Evolutionary conservation across 2,329 filamentous ascomycete genomes (phyloP).

Genomic region (Coccinonectria pachysandricola): DNA sequence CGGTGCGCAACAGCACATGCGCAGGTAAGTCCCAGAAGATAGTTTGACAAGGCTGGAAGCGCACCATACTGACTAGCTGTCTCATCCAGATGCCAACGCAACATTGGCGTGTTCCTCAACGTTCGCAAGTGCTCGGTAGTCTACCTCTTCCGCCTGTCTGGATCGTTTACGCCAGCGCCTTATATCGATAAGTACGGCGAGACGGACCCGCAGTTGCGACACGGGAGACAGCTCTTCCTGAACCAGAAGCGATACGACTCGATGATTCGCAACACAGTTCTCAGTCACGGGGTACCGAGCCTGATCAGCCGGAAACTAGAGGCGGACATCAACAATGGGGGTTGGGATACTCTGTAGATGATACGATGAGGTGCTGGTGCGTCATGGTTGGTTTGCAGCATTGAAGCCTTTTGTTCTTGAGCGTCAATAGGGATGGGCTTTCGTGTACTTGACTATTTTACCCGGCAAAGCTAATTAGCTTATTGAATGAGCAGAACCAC

Average conservation of each 20-base stretch:
- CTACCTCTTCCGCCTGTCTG: constrained; percentile 72
- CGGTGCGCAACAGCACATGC: constrained; percentile 84
- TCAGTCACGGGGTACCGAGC: constrained; percentile 77
- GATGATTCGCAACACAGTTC: constrained; percentile 74
- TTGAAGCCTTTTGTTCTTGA: too few species aligned
- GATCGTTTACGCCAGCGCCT: constrained; percentile 77
- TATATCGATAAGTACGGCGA: constrained; percentile 96
- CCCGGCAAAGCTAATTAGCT: too few species aligned
- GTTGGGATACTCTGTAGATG: constrained; percentile 66
- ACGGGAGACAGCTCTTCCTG: constrained; percentile 80
- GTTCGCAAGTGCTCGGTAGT: constrained; percentile 92
- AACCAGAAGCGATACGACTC: constrained; percentile 92
- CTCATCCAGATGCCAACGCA: constrained; percentile 65
- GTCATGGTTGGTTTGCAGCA: too few species aligned
- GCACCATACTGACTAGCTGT: constrained; percentile 1
- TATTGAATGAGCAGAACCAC: too few species aligned
- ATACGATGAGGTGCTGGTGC: constrained; percentile 1
- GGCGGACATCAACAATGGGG: constrained; percentile 91
- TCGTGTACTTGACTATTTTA: too few species aligned
- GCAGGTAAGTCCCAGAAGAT: constrained; percentile 72
- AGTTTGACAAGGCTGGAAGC: too few species aligned
- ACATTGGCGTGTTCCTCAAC: constrained; percentile 90
- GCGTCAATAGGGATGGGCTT: too few species aligned
- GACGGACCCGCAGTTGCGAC: constrained; percentile 79
- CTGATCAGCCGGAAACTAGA: constrained; percentile 85